Percentiles rank a stretch among this genome's conserved stretches.
These are phyloP conservation scores for Clarireedia paspali DNA, from an alignment of 2,329 filamentous ascomycete species.

Conservation along the genomic window DNA sequence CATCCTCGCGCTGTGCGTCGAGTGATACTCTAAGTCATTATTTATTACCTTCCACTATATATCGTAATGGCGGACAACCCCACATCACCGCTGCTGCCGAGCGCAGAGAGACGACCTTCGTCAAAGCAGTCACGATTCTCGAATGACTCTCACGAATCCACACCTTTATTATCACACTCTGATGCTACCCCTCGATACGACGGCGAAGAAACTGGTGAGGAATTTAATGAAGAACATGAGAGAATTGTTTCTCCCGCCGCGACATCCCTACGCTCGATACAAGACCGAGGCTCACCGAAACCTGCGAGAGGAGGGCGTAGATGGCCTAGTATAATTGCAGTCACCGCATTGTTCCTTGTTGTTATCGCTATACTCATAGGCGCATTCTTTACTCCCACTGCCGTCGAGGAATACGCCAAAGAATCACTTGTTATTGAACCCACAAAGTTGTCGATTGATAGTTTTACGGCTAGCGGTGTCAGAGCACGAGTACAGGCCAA, in stretches of 20 bases:
- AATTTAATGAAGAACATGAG: slow-evolving; percentile 16
- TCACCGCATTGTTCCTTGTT: slow-evolving; percentile 54
- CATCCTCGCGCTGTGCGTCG: slow-evolving; percentile 9
- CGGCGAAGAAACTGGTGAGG: slow-evolving; percentile 21
- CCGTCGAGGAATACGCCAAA: slow-evolving; percentile 79
- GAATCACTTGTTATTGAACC: slow-evolving; percentile 76
- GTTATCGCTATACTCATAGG: slow-evolving; percentile 64
- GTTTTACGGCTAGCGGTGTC: slow-evolving; percentile 72
- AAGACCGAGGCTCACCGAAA: slow-evolving; percentile 24
- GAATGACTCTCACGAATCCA: slow-evolving; percentile 24
- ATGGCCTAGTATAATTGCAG: slow-evolving; percentile 75
- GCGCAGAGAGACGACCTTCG: slow-evolving; percentile 5
- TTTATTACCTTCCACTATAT: neutral
- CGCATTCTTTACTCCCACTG: slow-evolving; percentile 73
- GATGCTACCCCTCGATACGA: slow-evolving; percentile 27
- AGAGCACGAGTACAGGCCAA: slow-evolving; percentile 73
- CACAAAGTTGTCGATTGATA: slow-evolving; percentile 76
- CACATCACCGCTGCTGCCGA: slow-evolving; percentile 7
- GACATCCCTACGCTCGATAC: slow-evolving; percentile 29
- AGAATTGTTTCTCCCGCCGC: slow-evolving; percentile 28
- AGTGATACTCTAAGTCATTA: slow-evolving; percentile 1
- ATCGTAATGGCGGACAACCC: slow-evolving; percentile 3
- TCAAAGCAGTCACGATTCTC: slow-evolving; percentile 6
- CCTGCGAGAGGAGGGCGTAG: slow-evolving; percentile 36
- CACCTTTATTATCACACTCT: slow-evolving; percentile 29